These are phyloP conservation scores for Aspergillus sp. DNA, from an alignment of 2,329 filamentous ascomycete genomes.

Conservation along the genomic window DNA sequence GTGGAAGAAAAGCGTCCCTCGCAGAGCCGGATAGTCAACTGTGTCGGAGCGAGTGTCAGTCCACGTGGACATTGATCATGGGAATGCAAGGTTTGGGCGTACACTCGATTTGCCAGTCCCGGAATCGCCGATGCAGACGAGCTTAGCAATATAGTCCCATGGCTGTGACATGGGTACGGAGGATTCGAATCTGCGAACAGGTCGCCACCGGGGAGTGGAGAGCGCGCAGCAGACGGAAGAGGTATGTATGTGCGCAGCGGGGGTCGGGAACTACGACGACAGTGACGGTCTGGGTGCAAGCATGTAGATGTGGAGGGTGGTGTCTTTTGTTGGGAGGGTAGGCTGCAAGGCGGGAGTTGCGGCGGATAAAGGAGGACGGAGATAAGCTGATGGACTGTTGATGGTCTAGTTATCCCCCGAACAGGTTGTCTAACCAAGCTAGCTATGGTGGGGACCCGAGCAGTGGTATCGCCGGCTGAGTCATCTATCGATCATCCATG, in stretches of 20 bases:
- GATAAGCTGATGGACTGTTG: background rate
- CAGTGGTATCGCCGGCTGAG: constrained; percentile 23
- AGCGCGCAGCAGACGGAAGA: background rate
- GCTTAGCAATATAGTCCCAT: constrained; percentile 99
- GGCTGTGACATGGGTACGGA: constrained; percentile 51
- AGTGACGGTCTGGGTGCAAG: background rate
- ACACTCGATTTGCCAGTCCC: constrained; percentile 89
- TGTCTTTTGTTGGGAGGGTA: background rate
- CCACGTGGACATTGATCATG: background rate
- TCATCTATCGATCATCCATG: constrained; percentile 33
- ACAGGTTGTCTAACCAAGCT: background rate
- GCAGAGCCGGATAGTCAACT: constrained; percentile 90
- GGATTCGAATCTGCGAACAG: background rate
- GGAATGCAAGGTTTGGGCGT: constrained; percentile 23
- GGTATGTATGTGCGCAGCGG: background rate
- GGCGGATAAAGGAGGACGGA: background rate
- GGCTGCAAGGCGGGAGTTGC: background rate
- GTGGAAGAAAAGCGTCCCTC: constrained; percentile 92
- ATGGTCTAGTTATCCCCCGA: background rate
- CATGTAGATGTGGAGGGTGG: background rate
- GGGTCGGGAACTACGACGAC: background rate
- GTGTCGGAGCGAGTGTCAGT: constrained; percentile 27
- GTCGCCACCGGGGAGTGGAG: background rate
- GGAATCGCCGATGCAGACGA: constrained; percentile 95
- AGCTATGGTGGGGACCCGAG: constrained; percentile 5